Evolutionary conservation across 345 rosid species (phyloP), one percentile per base, ranked within the genome.

Genomic region (Acer campestre): DNA sequence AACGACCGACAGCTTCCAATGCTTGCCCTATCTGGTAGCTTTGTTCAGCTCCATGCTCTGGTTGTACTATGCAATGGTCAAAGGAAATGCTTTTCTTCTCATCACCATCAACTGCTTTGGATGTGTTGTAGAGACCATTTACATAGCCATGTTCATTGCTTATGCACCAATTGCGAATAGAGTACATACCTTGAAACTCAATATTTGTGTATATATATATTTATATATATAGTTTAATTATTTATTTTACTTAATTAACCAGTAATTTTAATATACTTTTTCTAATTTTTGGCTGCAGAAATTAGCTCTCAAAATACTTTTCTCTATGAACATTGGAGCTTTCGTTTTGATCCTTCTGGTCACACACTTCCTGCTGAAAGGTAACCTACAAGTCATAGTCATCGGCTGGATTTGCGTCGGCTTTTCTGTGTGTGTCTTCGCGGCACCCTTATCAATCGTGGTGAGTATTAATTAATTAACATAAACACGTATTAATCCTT

Each of bases 31-130:
- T 61, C 83, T 93, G 74, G 93, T 90, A 22, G 94, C 99, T 48
- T 72, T 97, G 48, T 93, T 93, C 87, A 93, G 98, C 83, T 91
- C 92, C 58, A 91, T 89, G 98, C 85, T 97, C 1, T 97, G 99
- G 99, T 87, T 94, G 18, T 91, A 87, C 79, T 97, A 97, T 76
- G 98, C 99, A 23, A 75, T 84, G 78, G 63, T 88, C 12, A 94
- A 97, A 61, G 73, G 68, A 40, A 73, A 83, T 64, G 93, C 91
- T 51, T 70, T 90, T 68, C 97, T 97, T 61, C 88, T 97, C 64
- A 73, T 92, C 83, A 94, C 99, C 78, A 92, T 94, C 71, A 97
- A 97, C 86, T 77, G 91, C 6, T 86, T 97, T 10, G 99, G 99
- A 46, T 90, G 92, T 82, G 75, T 89, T 58, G 76, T 94, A 2